Percentiles rank a stretch among this genome's conserved stretches.
phyloP scores from a whole-genome alignment of 352 stramenopile genomes.

The Sclerospora graminicola region DNA sequence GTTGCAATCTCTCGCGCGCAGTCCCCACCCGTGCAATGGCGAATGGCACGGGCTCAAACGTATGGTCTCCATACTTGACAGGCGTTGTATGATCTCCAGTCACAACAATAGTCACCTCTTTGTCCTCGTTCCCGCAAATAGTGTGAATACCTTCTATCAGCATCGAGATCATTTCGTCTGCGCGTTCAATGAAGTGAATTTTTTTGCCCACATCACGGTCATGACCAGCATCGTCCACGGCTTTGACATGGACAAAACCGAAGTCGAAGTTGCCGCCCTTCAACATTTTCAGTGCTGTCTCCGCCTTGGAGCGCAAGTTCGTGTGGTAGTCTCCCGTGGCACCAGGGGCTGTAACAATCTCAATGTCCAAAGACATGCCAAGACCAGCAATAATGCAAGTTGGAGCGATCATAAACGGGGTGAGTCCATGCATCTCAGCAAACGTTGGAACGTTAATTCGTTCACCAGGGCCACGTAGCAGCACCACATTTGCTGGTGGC shows the following conservation, averaged over 20 bases:
- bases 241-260: conserved; percentile 80
- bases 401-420: conserved; percentile 81
- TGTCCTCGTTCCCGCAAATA: conserved; percentile 19
- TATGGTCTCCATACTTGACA: conserved; percentile 82
- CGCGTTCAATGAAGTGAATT: conserved; percentile 76
- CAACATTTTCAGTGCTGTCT: conserved; percentile 52
- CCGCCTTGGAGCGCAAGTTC: conserved; percentile 68
- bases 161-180: conserved; percentile 68
- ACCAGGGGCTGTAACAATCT: conserved; percentile 53
- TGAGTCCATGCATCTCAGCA: conserved; percentile 68
- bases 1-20: conserved; percentile 25
- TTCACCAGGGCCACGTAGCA: conserved; percentile 73
- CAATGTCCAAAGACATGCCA: conserved; percentile 78
- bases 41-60: conserved; percentile 79
- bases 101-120: conserved; percentile 73
- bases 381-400: conserved; percentile 84
- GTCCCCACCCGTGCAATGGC: conserved; percentile 46
- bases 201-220: conserved; percentile 81
- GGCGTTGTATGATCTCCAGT: conserved; percentile 83
- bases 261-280: conserved; percentile 45
- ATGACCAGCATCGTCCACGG: conserved; percentile 79
- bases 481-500: conserved; percentile 78
- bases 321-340: conserved; percentile 83
- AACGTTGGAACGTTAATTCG: conserved; percentile 81
- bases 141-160: conserved; percentile 45